phyloP scores from a whole-genome alignment of 345 rosid species.

The Acer saccharum region DNA sequence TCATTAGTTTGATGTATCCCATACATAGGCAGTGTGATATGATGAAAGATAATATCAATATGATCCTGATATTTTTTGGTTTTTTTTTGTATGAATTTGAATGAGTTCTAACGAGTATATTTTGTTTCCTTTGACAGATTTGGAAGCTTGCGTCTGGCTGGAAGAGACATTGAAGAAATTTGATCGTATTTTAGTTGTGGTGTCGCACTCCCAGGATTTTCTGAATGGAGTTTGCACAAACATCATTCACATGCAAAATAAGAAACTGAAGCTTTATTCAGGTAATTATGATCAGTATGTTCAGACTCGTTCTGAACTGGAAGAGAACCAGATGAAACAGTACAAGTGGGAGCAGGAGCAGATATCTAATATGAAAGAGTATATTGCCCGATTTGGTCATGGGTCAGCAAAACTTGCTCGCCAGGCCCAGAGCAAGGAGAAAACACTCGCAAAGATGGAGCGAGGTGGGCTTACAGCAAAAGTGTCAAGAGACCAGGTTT shows the following conservation, averaged over 20 bases:
- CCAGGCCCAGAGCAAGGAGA: slow-evolving; percentile 99
- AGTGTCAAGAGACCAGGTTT: slow-evolving; percentile 73
- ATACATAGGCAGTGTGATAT: background rate
- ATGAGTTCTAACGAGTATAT: background rate
- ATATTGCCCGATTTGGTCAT: slow-evolving; percentile 98
- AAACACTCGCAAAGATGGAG: slow-evolving; percentile 98
- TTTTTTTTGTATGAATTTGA: background rate
- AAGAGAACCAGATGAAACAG: slow-evolving; percentile 99
- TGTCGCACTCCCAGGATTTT: slow-evolving; percentile 98
- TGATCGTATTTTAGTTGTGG: slow-evolving; percentile 89
- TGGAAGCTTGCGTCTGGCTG: slow-evolving; percentile 99
- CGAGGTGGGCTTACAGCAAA: slow-evolving; percentile 95
- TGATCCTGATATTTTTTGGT: background rate
- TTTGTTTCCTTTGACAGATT: slow-evolving; percentile 48
- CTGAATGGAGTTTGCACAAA: slow-evolving; percentile 96
- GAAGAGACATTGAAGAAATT: slow-evolving; percentile 92
- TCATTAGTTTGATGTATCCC: background rate
- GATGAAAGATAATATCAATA: too few species aligned
- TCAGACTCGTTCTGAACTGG: slow-evolving; percentile 93
- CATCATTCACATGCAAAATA: slow-evolving; percentile 97
- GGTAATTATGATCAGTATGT: slow-evolving; percentile 96
- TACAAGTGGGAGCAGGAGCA: slow-evolving; percentile 99
- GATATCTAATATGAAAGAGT: slow-evolving; percentile 95
- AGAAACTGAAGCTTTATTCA: slow-evolving; percentile 70
- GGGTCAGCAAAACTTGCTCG: slow-evolving; percentile 99